Percentiles rank a stretch among this genome's conserved stretches.
phyloP scores from a whole-genome alignment of 805 yeast genomes.

The Kazachstania africana region DNA sequence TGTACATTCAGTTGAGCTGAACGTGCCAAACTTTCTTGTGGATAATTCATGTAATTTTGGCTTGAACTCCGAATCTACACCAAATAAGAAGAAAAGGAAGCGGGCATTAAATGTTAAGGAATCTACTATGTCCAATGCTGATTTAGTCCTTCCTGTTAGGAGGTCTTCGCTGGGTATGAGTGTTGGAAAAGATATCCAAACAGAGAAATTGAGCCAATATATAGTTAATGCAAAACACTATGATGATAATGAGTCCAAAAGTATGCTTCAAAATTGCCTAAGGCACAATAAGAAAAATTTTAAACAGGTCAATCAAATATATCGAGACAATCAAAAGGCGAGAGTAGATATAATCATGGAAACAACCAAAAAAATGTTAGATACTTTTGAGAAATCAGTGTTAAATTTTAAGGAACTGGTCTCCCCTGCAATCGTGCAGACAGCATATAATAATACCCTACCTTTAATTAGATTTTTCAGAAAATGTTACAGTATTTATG shows the following conservation, averaged over 20 bases:
- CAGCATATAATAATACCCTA: conserved; percentile 13
- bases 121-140: too few relatives aligned
- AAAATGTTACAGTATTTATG: conserved; percentile 36
- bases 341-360: conserved; percentile 38
- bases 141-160: too few relatives aligned
- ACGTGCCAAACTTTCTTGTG: conserved; percentile 8
- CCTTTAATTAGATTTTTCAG: conserved; percentile 47
- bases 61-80: not conserved
- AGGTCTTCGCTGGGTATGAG: too few relatives aligned
- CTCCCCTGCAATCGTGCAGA: conserved; percentile 18
- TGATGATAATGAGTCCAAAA: conserved; percentile 14
- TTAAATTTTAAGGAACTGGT: conserved; percentile 10
- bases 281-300: conserved; percentile 8
- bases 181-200: too few relatives aligned
- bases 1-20: conserved; percentile 7
- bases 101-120: too few relatives aligned
- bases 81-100: too few relatives aligned
- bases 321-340: conserved; percentile 38
- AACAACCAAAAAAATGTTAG: conserved; percentile 26
- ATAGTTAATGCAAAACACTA: conserved; percentile 14
- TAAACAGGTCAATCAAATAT: conserved; percentile 28
- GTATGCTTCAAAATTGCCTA: conserved; percentile 2
- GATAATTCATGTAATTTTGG: conserved; percentile 2
- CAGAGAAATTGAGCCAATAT: too few relatives aligned
- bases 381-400: conserved; percentile 19